Evolutionary conservation across 768 basidiomycete species (phyloP).

Genomic region (Gloeopeniophorella convolvens): DNA sequence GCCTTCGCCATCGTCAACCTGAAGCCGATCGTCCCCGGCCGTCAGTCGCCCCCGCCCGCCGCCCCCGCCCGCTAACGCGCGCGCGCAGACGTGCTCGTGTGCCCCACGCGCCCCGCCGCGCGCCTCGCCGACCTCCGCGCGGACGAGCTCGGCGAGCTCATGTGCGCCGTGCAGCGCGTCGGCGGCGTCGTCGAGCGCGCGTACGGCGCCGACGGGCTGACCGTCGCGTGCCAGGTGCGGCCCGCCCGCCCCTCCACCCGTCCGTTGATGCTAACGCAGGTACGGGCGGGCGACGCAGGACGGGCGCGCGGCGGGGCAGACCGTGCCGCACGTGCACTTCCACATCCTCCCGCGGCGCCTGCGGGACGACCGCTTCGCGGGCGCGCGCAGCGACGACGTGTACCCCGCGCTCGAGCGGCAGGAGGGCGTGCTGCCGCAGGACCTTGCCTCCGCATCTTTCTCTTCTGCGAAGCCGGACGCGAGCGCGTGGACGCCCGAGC

Average conservation of each 20-base stretch:
- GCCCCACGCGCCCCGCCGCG: conserved; percentile 43
- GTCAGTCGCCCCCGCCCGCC: conserved; percentile 44
- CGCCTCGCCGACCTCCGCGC: conserved; percentile 42
- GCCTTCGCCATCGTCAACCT: conserved; percentile 90
- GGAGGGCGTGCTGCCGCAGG: conserved; percentile 43
- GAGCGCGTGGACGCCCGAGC: conserved; percentile 23
- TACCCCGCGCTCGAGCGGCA: conserved; percentile 72
- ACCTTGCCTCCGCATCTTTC: conserved; percentile 27
- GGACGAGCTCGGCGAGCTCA: conserved; percentile 72
- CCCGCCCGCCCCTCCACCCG: background rate
- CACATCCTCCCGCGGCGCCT: conserved; percentile 83
- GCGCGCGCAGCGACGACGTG: conserved; percentile 54
- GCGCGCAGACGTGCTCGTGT: conserved; percentile 52
- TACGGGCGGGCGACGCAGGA: conserved; percentile 62
- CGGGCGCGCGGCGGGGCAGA: conserved; percentile 78
- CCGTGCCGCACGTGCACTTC: conserved; percentile 93
- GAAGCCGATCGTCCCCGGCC: conserved; percentile 90
- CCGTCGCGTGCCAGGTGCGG: conserved; percentile 81
- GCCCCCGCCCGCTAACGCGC: too few species aligned
- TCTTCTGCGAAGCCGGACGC: too few species aligned
- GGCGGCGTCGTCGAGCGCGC: conserved; percentile 74
- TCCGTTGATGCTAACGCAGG: background rate
- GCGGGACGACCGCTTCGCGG: conserved; percentile 59
- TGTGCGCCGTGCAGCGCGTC: conserved; percentile 71
- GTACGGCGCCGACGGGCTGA: conserved; percentile 78